These are phyloP conservation scores for Desmodesmus armatus DNA, from an alignment of 139 green algal genomes.

Conservation along the genomic window DNA sequence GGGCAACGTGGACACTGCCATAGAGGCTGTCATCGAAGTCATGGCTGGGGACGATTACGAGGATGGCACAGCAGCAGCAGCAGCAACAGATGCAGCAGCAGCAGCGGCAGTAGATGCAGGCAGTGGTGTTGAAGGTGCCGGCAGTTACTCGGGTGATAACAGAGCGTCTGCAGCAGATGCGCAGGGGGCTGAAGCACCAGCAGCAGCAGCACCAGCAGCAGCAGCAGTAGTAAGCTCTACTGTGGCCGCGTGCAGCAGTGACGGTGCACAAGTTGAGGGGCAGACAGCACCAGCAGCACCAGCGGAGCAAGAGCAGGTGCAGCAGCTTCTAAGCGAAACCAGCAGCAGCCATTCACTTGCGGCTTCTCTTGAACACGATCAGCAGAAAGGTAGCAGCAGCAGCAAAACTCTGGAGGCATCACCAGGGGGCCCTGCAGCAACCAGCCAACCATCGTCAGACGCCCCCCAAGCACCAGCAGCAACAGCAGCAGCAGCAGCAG, in stretches of 20 bases:
- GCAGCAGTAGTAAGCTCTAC: neutral
- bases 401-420: neutral
- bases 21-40: constrained; percentile 67
- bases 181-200: neutral
- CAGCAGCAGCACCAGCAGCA: constrained; percentile 12
- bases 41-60: constrained; percentile 31
- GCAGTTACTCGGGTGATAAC: neutral
- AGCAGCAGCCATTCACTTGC: too few species aligned
- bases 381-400: neutral
- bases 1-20: constrained; percentile 63
- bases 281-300: neutral
- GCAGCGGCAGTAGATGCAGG: neutral
- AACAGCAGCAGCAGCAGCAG: neutral
- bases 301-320: neutral
- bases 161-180: neutral
- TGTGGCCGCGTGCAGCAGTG: constrained; percentile 34
- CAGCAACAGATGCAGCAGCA: constrained; percentile 26
- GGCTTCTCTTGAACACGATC: too few species aligned
- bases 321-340: too few species aligned
- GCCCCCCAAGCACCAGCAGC: neutral
- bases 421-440: neutral
- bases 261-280: neutral
- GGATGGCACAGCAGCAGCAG: neutral
- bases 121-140: too few species aligned
- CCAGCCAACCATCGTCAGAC: neutral